phyloP scores from a whole-genome alignment of 2,329 filamentous ascomycete species.

The Curvularia eragrostidis region DNA sequence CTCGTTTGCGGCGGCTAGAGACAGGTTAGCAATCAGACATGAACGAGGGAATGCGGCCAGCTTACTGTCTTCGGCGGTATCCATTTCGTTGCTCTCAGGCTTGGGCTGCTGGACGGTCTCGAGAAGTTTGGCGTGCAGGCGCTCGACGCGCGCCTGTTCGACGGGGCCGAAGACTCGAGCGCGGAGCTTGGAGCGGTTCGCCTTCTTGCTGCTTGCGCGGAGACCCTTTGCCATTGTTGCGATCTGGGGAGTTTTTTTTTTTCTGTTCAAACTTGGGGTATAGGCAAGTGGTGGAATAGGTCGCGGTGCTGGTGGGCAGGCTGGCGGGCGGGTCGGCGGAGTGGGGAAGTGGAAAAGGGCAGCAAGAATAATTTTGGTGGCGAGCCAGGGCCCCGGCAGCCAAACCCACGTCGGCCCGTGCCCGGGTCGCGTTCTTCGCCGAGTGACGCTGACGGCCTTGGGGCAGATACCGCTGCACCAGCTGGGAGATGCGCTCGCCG shows the following conservation, averaged over 20 bases:
- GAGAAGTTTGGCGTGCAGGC: conserved; percentile 84
- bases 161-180: conserved; percentile 82
- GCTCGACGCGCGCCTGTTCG: conserved; percentile 78
- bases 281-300: conserved; percentile 1
- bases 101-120: conserved; percentile 80
- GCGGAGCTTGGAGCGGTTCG: conserved; percentile 82
- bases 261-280: background rate
- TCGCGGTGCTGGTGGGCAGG: background rate
- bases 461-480: conserved; percentile 13
- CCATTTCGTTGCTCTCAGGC: conserved; percentile 59
- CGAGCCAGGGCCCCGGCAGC: conserved; percentile 16
- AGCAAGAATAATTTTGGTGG: conserved; percentile 33
- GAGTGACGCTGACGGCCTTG: conserved; percentile 42
- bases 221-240: conserved; percentile 83
- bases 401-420: conserved; percentile 21
- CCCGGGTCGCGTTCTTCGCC: conserved; percentile 28
- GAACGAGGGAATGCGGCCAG: background rate
- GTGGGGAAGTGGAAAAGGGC: conserved; percentile 20
- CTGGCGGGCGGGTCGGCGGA: conserved; percentile 4
- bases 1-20: conserved; percentile 22
- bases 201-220: conserved; percentile 79
- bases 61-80: conserved; percentile 54
- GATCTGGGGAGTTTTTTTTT: background rate
- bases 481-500: conserved; percentile 29
- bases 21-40: conserved; percentile 4